A percentile compares a stretch with the other conserved stretches of the same genome.
phyloP scores from a whole-genome alignment of 73 alveolate species.

The Durusdinium trenchii region DNA sequence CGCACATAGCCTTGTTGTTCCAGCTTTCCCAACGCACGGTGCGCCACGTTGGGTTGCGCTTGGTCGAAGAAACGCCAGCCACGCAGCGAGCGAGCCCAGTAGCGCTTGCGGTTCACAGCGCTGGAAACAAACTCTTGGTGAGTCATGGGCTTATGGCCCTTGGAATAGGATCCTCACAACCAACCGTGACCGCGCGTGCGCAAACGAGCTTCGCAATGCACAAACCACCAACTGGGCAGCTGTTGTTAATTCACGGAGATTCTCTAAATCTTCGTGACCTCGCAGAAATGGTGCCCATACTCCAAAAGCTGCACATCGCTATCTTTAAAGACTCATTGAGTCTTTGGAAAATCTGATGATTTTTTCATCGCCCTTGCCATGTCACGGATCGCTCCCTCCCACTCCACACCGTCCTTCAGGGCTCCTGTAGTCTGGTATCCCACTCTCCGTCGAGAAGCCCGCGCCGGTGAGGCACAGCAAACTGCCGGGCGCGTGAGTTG shows the following conservation, averaged over 20 bases:
- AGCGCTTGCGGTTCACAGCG: conserved; percentile 52
- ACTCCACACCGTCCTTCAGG: too few species aligned
- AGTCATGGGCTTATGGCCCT: conserved; percentile 96
- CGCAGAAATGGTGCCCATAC: too few species aligned
- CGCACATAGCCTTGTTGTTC: conserved; percentile 9
- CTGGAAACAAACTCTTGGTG: conserved; percentile 65
- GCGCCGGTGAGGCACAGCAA: conserved; percentile 96
- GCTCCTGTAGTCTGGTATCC: conserved; percentile 92
- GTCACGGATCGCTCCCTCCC: too few species aligned
- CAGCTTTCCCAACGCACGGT: conserved; percentile 43
- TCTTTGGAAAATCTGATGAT: too few species aligned
- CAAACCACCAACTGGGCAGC: too few species aligned
- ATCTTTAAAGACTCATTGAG: too few species aligned
- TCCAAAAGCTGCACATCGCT: too few species aligned
- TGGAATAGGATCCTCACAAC: conserved; percentile 95
- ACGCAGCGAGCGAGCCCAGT: conserved; percentile 64
- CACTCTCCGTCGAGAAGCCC: conserved; percentile 96
- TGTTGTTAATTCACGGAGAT: too few species aligned
- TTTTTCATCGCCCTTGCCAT: too few species aligned
- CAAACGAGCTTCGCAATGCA: background rate
- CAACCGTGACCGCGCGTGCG: conserved; percentile 96
- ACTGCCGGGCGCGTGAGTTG: too few species aligned
- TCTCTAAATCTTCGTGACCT: too few species aligned
- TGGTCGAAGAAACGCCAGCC: conserved; percentile 83
- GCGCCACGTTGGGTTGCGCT: conserved; percentile 78